Percentiles rank a stretch among this genome's conserved stretches.
Evolutionary conservation across 345 rosid species (phyloP).

Genomic region (Pistacia atlantica): DNA sequence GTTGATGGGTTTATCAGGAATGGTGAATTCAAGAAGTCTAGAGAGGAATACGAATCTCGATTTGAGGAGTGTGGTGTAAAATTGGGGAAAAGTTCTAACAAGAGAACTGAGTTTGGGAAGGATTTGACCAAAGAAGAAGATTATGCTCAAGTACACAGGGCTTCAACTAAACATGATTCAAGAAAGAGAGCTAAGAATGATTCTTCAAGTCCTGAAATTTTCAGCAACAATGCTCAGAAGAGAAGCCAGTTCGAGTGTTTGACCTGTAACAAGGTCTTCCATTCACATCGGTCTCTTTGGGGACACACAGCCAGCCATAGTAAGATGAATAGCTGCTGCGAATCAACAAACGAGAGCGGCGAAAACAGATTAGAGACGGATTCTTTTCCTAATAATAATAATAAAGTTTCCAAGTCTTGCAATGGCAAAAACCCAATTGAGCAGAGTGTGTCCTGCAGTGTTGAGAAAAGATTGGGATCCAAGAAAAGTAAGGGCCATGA

Average conservation of each 20-base stretch:
- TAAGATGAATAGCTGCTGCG: conserved; percentile 36
- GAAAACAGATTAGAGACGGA: conserved; percentile 55
- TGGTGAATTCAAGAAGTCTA: conserved; percentile 37
- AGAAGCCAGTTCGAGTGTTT: conserved; percentile 41
- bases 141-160: conserved; percentile 35
- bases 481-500: conserved; percentile 71
- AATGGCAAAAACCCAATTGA: conserved; percentile 31
- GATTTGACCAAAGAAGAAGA: conserved; percentile 23
- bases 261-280: conserved; percentile 31
- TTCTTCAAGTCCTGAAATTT: conserved; percentile 27
- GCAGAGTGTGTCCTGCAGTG: conserved; percentile 27
- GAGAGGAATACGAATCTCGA: conserved; percentile 38
- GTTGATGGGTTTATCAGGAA: conserved; percentile 46
- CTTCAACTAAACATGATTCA: conserved; percentile 41
- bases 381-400: conserved; percentile 30
- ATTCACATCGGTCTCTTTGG: conserved; percentile 28
- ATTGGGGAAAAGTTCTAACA: conserved; percentile 40
- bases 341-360: conserved; percentile 49
- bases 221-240: conserved; percentile 33
- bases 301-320: conserved; percentile 35
- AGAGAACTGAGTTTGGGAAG: conserved; percentile 34
- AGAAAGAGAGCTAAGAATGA: conserved; percentile 44
- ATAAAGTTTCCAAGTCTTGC: conserved; percentile 23
- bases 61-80: conserved; percentile 38
- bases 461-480: conserved; percentile 34